phyloP scores from a whole-genome alignment of 2,329 filamentous ascomycete genomes.

The Penicillium sp. region DNA sequence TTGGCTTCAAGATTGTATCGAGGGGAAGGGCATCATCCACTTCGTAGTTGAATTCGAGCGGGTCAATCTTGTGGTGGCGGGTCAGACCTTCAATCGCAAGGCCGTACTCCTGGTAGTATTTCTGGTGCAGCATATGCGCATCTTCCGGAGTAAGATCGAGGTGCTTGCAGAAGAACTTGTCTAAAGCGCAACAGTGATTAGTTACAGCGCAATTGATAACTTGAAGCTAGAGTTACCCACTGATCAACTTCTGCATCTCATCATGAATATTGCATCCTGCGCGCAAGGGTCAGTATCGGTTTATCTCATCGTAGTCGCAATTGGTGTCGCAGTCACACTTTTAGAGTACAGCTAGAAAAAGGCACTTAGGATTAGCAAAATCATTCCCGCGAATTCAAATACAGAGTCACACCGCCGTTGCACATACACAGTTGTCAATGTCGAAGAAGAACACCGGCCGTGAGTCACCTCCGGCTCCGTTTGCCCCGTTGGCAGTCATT shows the following conservation, averaged over 20 bases:
- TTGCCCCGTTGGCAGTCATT: constrained; percentile 24
- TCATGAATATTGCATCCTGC: constrained; percentile 77
- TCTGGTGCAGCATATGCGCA: constrained; percentile 79
- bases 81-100: constrained; percentile 96
- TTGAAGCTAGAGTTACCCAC: constrained; percentile 29
- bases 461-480: constrained; percentile 28
- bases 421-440: constrained; percentile 87
- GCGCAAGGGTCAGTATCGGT: constrained; percentile 13
- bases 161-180: constrained; percentile 65
- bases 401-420: neutral
- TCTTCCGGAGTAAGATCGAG: constrained; percentile 73
- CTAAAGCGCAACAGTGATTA: constrained; percentile 30
- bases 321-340: constrained; percentile 51
- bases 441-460: constrained; percentile 74
- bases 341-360: constrained; percentile 71
- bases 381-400: neutral
- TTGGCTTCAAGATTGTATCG: constrained; percentile 77
- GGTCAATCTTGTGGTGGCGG: constrained; percentile 90
- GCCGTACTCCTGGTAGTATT: constrained; percentile 95
- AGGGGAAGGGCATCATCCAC: constrained; percentile 94
- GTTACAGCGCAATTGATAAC: neutral
- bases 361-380: constrained; percentile 12
- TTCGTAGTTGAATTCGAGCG: constrained; percentile 88
- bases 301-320: neutral
- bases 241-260: constrained; percentile 82